Evolutionary conservation across 192 early-diverging fungal genomes (phyloP), one percentile per base, ranked within the genome.

Genomic region (Thamnidium elegans): DNA sequence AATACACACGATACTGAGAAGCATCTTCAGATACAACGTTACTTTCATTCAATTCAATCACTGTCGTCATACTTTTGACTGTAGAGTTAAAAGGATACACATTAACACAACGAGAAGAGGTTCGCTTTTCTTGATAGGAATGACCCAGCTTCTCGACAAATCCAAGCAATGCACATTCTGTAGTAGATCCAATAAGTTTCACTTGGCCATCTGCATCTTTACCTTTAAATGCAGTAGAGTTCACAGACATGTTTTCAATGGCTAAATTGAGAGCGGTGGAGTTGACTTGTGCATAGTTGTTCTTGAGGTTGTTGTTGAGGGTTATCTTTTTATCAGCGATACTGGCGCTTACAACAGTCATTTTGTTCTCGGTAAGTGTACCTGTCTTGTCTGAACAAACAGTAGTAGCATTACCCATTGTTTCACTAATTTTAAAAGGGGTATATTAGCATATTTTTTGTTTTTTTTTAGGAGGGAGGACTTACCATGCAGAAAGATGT

Each of bases 351-450:
- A 47, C 89, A 2, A 93, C 86, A 0, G 89, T 90, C 91, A 93
- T 93, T 66, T 78, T 81, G 75, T 93, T 93, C 73, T 90, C 83
- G 1, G 92, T 94, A 62, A 94, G 72, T 3, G 92, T 94, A 11
- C 92, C 92, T 8, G 92, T 94, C 75, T 94, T 94, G 73, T 94
- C 91, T 1, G 90, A 90, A 77, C 90, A 94, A 7, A 94, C 84
- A 31, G 89, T 81, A 0, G 90, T 92, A 11, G 86, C 90, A 46
- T 87, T 86, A 50, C 92, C 92, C 87, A 93, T 90, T 14, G 89
- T 91, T 78, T 92, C 93, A 67, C 86, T 58, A 58, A 53, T 48
- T 48, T 39, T 39, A 39, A 39, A 39, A 39, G 1, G 9, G 36
- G 46, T 14, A 13, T 15, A 48, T 14, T 15, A 48, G 46, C 1